A percentile compares a stretch with the other conserved stretches of the same genome.
Conservation (phyloP, 805 yeast species). For the Deakozyma indianensis region DNA sequence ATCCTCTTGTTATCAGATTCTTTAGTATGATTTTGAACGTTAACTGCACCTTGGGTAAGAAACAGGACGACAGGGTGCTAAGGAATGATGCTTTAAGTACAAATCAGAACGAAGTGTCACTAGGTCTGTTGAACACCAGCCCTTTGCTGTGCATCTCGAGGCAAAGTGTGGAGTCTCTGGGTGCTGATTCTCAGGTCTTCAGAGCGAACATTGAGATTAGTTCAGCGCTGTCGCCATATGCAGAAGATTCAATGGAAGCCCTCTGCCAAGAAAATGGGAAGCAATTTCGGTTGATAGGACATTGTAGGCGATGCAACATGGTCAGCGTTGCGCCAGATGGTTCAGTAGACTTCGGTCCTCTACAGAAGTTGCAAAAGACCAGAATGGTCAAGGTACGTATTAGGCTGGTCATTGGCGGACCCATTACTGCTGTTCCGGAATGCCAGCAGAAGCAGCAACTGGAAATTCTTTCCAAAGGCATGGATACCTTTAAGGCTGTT, state of each 20-base stretch:
- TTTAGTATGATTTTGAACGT: constrained; percentile 19
- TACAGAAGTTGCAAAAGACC: constrained; percentile 19
- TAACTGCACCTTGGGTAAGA: constrained; percentile 25
- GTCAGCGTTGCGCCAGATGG: constrained; percentile 28
- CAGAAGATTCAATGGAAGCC: constrained; percentile 26
- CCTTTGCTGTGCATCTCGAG: constrained; percentile 25
- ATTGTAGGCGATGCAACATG: constrained; percentile 32
- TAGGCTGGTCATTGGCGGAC: too few relatives aligned
- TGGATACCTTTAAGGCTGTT: too few relatives aligned
- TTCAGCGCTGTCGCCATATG: constrained; percentile 16
- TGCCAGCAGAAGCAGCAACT: too few relatives aligned
- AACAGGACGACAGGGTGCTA: constrained; percentile 3
- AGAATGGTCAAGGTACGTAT: constrained; percentile 10
- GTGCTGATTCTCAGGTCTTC: constrained; percentile 14
- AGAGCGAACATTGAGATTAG: constrained; percentile 27
- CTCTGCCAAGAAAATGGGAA: constrained; percentile 9
- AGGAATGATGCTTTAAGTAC: constrained; percentile 5
- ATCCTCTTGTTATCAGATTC: constrained; percentile 15
- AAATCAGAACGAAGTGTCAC: constrained; percentile 7
- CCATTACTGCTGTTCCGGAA: too few relatives aligned
- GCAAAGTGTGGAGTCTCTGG: constrained; percentile 17
- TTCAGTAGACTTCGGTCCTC: constrained; percentile 20
- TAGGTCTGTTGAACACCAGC: constrained; percentile 24
- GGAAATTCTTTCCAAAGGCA: too few relatives aligned
- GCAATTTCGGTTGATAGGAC: constrained; percentile 12